A percentile compares a stretch with the other conserved stretches of the same genome.
These are phyloP conservation scores for Saxophila tyrrhenica DNA, from an alignment of 495 filamentous ascomycete species.

Conservation along the genomic window DNA sequence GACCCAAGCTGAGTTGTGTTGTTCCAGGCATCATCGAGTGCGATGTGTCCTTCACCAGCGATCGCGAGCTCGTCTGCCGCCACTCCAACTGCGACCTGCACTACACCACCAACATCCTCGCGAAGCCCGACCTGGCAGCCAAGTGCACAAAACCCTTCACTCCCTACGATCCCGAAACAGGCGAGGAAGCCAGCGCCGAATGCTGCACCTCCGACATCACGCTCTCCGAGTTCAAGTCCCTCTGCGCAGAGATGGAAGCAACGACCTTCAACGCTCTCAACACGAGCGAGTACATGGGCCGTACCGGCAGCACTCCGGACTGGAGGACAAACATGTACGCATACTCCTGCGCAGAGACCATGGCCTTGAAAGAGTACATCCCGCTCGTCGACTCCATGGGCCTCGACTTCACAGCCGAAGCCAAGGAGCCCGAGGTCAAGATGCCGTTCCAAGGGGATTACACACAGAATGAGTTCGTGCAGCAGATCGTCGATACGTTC, in stretches of 20 bases:
- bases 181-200: slow-evolving; percentile 35
- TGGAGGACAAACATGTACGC: slow-evolving; percentile 50
- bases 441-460: slow-evolving; percentile 52
- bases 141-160: slow-evolving; percentile 52
- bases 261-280: slow-evolving; percentile 43
- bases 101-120: slow-evolving; percentile 52
- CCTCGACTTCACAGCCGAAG: slow-evolving; percentile 48
- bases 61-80: slow-evolving; percentile 50
- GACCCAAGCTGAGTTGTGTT: neutral
- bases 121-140: slow-evolving; percentile 40
- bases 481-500: slow-evolving; percentile 50
- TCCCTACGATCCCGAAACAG: slow-evolving; percentile 32
- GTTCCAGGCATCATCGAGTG: slow-evolving; percentile 42
- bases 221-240: slow-evolving; percentile 43
- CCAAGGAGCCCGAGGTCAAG: slow-evolving; percentile 45
- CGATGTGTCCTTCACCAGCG: slow-evolving; percentile 51
- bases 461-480: slow-evolving; percentile 45
- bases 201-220: slow-evolving; percentile 59
- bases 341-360: slow-evolving; percentile 40
- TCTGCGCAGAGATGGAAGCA: slow-evolving; percentile 54
- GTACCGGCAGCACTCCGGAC: slow-evolving; percentile 33
- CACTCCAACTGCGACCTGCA: slow-evolving; percentile 54
- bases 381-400: slow-evolving; percentile 39
- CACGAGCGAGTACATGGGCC: slow-evolving; percentile 38
- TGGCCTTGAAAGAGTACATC: slow-evolving; percentile 44